Evolutionary conservation across 176 grass and related monocot species (phyloP), one percentile per base, ranked within the genome.

Genomic region (Hordeum marinum): DNA sequence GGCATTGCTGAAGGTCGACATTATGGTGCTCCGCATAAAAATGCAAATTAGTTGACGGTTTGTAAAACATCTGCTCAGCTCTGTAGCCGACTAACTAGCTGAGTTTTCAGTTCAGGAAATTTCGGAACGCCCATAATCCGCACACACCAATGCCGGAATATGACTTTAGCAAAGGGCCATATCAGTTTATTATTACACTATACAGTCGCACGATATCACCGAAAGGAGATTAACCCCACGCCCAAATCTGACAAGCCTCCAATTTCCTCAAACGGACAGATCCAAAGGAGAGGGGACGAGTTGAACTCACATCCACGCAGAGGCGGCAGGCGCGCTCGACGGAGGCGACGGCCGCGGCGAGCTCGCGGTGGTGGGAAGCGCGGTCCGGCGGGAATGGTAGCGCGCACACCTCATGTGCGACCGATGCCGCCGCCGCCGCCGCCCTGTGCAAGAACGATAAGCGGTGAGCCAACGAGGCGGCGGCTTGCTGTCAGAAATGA

Each of bases 241-340:
- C 23, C 35, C 1, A 59, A 48, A 25, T n/a, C 2, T 50, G 5
- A 52, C 27, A 36, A 11, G 4, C 0, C 62, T 60, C 61, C 54
- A 77, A 36, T 82, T 68, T 52, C 15, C 50, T 11, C 52, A 26
- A 37, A 69, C 1, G 2, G 61, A 3, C 34, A 54, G 46, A 50
- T 63, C 8, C 11, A 69, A 11, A 78, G 35, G 35, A 65, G 11
- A 42, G 60, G 34, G 24, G 73, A 7, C 20, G 24, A 67, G 67
- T 18, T 78, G 73, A 79, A 80, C 60, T 79, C 80, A 95, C 95
- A 86, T 98, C 93, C 10, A 95, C 83, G 86, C 91, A 98, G 68
- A 95, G 77, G 73, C 72, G 79, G 79, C 93, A 95, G 67, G 95
- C 91, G 48, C 80, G 83, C 87, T 98, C 91, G 66, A 98, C 85